Percentiles rank a stretch among this genome's conserved stretches.
phyloP scores from a whole-genome alignment of 495 filamentous ascomycete genomes.

The Neurospora terricola region DNA sequence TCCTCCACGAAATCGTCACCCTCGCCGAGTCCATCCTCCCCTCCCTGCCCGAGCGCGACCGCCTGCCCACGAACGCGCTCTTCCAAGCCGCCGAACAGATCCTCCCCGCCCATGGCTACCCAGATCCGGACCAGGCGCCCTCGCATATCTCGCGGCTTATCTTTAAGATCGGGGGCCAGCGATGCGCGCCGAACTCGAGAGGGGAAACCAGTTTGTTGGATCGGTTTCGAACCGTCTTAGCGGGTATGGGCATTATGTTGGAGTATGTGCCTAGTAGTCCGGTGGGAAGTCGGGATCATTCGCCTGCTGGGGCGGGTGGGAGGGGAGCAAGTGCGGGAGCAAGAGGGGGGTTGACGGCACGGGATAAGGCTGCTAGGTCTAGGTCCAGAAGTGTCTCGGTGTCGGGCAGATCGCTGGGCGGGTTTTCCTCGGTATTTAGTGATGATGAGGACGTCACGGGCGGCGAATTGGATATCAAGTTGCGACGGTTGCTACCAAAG shows the following conservation, averaged over 20 bases:
- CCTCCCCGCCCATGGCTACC: conserved; percentile 52
- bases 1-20: conserved; percentile 67
- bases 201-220: conserved; percentile 12
- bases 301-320: not conserved
- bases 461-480: not conserved
- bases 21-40: conserved; percentile 52
- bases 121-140: conserved; percentile 54
- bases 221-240: conserved; percentile 27
- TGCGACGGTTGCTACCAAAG: not conserved
- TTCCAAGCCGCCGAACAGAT: conserved; percentile 71
- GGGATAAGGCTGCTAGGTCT: not conserved
- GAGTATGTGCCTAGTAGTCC: conserved; percentile 18
- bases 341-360: not conserved
- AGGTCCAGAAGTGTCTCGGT: not conserved
- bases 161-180: conserved; percentile 62
- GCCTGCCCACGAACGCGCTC: conserved; percentile 64
- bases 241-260: conserved; percentile 20
- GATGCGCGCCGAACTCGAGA: conserved; percentile 18
- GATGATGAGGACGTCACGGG: not conserved
- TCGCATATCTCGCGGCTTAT: conserved; percentile 66
- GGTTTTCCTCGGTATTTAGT: not conserved
- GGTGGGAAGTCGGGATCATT: conserved; percentile 1
- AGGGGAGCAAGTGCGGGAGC: not conserved
- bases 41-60: conserved; percentile 46
- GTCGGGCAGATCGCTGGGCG: not conserved